These are phyloP conservation scores for Hymenoscyphus occultus DNA, from an alignment of 2,329 filamentous ascomycete genomes.

Conservation along the genomic window DNA sequence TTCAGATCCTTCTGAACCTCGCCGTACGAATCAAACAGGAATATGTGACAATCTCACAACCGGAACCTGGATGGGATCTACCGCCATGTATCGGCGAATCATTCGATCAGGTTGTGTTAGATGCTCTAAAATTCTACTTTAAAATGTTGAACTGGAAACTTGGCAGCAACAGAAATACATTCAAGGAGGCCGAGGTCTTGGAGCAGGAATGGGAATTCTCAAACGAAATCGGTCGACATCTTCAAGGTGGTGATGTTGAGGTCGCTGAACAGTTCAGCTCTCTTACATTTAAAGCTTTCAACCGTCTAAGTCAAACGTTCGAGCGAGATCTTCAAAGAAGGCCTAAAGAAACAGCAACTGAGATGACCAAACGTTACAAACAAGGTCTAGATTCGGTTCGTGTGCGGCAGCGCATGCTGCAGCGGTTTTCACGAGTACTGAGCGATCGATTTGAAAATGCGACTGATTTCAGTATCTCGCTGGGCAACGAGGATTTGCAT, in stretches of 20 bases:
- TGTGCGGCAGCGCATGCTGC: constrained; percentile 91
- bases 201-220: constrained; percentile 98
- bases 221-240: constrained; percentile 84
- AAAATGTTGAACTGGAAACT: constrained; percentile 98
- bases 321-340: constrained; percentile 85
- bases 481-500: constrained; percentile 65
- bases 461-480: constrained; percentile 87
- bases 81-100: constrained; percentile 96
- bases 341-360: constrained; percentile 75
- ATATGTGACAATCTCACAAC: constrained; percentile 77
- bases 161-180: constrained; percentile 96
- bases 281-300: constrained; percentile 87
- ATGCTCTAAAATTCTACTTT: constrained; percentile 96
- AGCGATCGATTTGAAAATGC: constrained; percentile 95
- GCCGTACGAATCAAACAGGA: constrained; percentile 91
- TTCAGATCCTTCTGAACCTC: constrained; percentile 87
- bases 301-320: constrained; percentile 84
- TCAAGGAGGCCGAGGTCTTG: constrained; percentile 96
- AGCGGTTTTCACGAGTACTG: constrained; percentile 87
- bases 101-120: constrained; percentile 87
- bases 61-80: constrained; percentile 90
- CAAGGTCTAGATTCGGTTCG: constrained; percentile 92
- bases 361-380: constrained; percentile 98
- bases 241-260: constrained; percentile 93
- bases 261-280: constrained; percentile 97